These are phyloP conservation scores for Amniculicola lignicola DNA, from an alignment of 495 filamentous ascomycete species.

Conservation along the genomic window DNA sequence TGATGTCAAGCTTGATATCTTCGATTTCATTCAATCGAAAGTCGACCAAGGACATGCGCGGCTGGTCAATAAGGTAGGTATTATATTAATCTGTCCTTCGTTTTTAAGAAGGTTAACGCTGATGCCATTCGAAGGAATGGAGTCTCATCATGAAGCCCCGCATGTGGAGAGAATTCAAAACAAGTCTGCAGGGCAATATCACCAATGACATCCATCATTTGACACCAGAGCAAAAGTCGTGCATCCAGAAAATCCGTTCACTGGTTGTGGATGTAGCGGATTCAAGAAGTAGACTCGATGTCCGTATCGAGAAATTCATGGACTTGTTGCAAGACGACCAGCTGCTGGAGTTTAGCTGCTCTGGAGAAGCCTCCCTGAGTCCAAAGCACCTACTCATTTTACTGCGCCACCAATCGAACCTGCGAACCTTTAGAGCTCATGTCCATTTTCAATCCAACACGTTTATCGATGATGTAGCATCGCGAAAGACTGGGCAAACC, in stretches of 20 bases:
- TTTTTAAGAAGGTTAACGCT: too few relatives aligned
- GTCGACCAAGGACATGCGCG: too few relatives aligned
- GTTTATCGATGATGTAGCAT: background rate
- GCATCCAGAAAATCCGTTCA: conserved; percentile 13
- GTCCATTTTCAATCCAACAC: conserved; percentile 10
- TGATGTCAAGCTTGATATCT: too few relatives aligned
- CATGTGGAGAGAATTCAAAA: conserved; percentile 11
- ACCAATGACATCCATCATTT: background rate
- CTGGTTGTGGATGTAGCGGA: conserved; percentile 1
- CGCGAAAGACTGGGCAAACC: conserved; percentile 9
- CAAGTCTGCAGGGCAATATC: conserved; percentile 3
- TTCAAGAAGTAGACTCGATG: background rate
- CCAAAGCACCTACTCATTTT: conserved; percentile 5
- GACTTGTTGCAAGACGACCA: conserved; percentile 7
- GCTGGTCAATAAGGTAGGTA: too few relatives aligned
- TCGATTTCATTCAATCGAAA: too few relatives aligned
- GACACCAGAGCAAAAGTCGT: background rate
- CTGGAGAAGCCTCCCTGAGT: background rate
- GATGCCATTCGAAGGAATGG: too few relatives aligned
- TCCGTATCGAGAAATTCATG: conserved; percentile 8
- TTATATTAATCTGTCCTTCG: too few relatives aligned
- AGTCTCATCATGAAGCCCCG: too few relatives aligned
- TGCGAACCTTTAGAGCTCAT: conserved; percentile 5
- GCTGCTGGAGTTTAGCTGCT: conserved; percentile 7
- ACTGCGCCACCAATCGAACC: conserved; percentile 11